Base-by-base conservation (phyloP, 1,139 yeast species). In the Diutina scorzettiae region DNA sequence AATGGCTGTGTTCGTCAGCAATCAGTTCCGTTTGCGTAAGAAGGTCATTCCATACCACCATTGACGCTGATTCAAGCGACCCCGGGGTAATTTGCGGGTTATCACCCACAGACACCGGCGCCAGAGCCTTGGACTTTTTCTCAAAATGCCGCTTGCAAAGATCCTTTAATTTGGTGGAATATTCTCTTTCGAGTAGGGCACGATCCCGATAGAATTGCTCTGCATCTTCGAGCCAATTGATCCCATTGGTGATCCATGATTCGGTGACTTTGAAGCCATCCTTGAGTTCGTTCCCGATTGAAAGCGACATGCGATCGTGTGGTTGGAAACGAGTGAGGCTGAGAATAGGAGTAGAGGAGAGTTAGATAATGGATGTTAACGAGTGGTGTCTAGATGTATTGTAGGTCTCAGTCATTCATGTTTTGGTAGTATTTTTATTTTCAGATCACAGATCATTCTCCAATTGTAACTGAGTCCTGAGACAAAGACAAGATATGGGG, bases 1-100 rank as follows among this genome's bases (percentile, higher is more conserved):
- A 69, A 41, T 69, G 61, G 29, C 60, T 57, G 51, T 77, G 78
- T 53, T 85, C 95, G 43, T 71, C 75, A 24, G 95, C 82, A 40
- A 85, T 73, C 24, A 72, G 67, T 57, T 89, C 96, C 0, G 96
- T 85, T 55, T 86, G 94, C 5, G 85, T 73, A 47, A 91, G 68
- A 12, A 91, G 76, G 50, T 86, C 95, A 41, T 78, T 84, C 98
- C 98, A 91, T 4, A 95, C 76, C n/a, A 86, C 95, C 49, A 89
- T 63, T n/a, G 86, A 73, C 0, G 96, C 96, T 49, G 85, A 75
- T 55, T 93, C 98, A 42, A 91, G 65, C 0, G 96, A 87, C 0
- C 99, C 98, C 0, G 98, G 97, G 0, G 99, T 91, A 43, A 85
- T 73, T 40, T 78, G 75, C 0, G 99, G 98, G 23, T 76, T 74